phyloP scores from a whole-genome alignment of 169 alveolate genomes.

The Plasmodium blacklocki region DNA sequence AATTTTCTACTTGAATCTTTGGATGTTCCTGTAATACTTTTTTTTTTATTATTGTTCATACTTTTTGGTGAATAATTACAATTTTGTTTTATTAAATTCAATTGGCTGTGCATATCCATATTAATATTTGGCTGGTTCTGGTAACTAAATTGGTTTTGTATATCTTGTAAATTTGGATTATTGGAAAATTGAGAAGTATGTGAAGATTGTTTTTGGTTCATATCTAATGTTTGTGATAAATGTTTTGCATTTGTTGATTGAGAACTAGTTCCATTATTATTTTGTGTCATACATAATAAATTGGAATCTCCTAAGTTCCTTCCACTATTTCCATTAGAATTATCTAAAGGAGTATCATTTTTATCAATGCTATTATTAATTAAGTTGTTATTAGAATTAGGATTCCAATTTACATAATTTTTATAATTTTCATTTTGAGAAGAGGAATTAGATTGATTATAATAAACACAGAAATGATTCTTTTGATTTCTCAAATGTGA shows the following conservation, averaged over 20 bases:
- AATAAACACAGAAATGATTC: slow-evolving; percentile 48
- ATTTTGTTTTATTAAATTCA: slow-evolving; percentile 17
- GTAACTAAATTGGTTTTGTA: slow-evolving; percentile 23
- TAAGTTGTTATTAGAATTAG: slow-evolving; percentile 6
- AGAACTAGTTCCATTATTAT: slow-evolving; percentile 37
- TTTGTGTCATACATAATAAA: slow-evolving; percentile 5
- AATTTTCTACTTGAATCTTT: slow-evolving; percentile 7
- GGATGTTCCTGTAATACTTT: slow-evolving; percentile 2
- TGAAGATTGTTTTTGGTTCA: slow-evolving; percentile 20
- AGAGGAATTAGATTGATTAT: slow-evolving; percentile 16
- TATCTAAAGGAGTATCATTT: slow-evolving; percentile 19
- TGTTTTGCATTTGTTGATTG: slow-evolving; percentile 20
- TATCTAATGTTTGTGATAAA: slow-evolving; percentile 24
- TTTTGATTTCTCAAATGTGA: slow-evolving; percentile 50
- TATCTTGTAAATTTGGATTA: slow-evolving; percentile 10
- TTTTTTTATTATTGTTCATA: slow-evolving; percentile 2
- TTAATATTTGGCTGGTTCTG: slow-evolving; percentile 24
- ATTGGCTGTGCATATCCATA: slow-evolving; percentile 18
- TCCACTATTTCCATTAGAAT: slow-evolving; percentile 9
- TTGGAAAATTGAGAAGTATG: slow-evolving; percentile 17
- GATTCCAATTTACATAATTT: slow-evolving; percentile 23
- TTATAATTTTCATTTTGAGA: slow-evolving; percentile 14
- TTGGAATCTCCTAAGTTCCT: slow-evolving; percentile 14
- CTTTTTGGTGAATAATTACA: slow-evolving; percentile 17
- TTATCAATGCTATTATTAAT: slow-evolving; percentile 10